Conservation (phyloP, 1,284 basidiomycete species). For the Fomitopsis schrenkii region DNA sequence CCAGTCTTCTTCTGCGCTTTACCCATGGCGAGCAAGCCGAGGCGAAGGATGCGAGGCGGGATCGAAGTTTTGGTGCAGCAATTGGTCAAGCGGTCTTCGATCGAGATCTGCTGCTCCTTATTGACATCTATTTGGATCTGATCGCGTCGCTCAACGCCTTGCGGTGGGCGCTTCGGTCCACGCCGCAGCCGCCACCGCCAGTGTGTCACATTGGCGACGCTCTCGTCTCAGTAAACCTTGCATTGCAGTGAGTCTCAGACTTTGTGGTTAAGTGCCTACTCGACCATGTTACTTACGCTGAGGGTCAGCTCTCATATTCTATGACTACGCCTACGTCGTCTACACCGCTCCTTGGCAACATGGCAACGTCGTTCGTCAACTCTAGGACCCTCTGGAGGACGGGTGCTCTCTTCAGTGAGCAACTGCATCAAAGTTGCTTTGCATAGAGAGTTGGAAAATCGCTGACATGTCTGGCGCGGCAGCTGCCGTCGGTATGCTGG, state of each 20-base stretch:
- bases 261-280: not conserved
- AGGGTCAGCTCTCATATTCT: not conserved
- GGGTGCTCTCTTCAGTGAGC: conserved; percentile 26
- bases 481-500: conserved; percentile 57
- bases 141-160: not conserved
- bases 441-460: not conserved
- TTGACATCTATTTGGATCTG: not conserved
- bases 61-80: conserved; percentile 4
- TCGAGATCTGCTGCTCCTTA: not conserved
- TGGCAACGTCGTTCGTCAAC: conserved; percentile 11
- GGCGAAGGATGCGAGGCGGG: not conserved
- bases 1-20: conserved; percentile 88
- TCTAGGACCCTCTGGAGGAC: conserved; percentile 24
- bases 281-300: not conserved
- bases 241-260: not conserved
- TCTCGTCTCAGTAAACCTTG: not conserved
- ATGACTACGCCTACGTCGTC: conserved; percentile 12
- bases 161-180: too few species aligned
- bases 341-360: conserved; percentile 24
- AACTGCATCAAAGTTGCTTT: not conserved
- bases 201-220: not conserved
- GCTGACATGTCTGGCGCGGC: not conserved
- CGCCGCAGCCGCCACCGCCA: not conserved
- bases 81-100: not conserved
- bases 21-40: conserved; percentile 44